These are phyloP conservation scores for Perkinsus olseni DNA, from an alignment of 169 alveolate species.

Conservation along the genomic window DNA sequence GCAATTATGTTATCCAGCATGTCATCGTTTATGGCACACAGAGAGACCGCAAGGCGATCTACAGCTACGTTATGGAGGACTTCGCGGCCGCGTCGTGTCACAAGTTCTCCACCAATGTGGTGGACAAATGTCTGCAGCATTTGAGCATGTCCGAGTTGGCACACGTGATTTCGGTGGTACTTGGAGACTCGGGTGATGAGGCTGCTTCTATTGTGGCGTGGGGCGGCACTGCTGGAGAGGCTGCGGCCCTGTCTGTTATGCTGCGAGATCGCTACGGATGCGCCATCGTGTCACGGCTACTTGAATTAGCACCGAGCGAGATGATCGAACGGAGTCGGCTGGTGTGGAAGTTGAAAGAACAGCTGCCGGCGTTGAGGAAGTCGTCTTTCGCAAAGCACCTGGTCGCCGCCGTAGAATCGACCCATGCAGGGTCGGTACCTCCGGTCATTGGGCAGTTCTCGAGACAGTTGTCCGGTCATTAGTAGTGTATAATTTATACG, in stretches of 20 bases:
- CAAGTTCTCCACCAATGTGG: constrained; percentile 68
- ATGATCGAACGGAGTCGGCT: background rate
- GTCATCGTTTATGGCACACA: constrained; percentile 48
- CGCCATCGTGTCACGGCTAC: background rate
- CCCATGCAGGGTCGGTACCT: background rate
- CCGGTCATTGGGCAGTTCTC: background rate
- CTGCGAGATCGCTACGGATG: background rate
- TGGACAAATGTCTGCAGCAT: constrained; percentile 49
- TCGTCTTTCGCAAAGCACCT: background rate
- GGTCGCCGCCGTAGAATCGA: background rate
- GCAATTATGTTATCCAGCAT: constrained; percentile 63
- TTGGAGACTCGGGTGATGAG: background rate
- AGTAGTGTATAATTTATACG: background rate
- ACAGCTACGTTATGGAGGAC: constrained; percentile 42
- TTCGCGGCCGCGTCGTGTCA: constrained; percentile 54
- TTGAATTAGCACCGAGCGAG: background rate
- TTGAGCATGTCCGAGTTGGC: background rate
- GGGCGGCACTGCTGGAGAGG: background rate
- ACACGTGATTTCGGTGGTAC: background rate
- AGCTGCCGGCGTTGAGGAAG: background rate
- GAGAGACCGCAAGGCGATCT: constrained; percentile 36
- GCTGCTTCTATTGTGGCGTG: background rate
- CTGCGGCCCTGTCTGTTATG: background rate
- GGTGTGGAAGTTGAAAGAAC: background rate
- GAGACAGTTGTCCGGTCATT: background rate